Conservation (phyloP, 306 rosid species). For the Pachyrhizus erosus region DNA sequence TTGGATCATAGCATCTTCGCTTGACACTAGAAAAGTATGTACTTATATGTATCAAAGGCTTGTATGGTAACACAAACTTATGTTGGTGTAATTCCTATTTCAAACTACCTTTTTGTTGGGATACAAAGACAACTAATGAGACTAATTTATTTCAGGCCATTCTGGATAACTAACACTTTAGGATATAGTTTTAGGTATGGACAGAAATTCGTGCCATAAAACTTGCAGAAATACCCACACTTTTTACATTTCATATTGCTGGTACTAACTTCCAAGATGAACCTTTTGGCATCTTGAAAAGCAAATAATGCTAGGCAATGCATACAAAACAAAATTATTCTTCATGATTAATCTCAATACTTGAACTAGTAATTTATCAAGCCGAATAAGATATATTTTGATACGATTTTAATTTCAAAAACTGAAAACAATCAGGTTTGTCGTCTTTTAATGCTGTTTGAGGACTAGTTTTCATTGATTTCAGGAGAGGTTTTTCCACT, state of each 20-base stretch:
- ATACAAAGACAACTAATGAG: not conserved
- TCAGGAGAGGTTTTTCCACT: not conserved
- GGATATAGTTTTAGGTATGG: not conserved
- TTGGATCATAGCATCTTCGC: constrained; percentile 22
- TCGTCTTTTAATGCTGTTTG: no score
- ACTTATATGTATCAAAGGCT: not conserved
- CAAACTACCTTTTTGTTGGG: not conserved
- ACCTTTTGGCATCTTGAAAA: not conserved
- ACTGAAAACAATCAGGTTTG: not conserved
- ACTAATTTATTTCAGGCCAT: not conserved
- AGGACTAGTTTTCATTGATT: not conserved
- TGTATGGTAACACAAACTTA: not conserved
- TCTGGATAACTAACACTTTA: not conserved
- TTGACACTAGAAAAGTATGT: constrained; percentile 21
- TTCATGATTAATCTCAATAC: not conserved
- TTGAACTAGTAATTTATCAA: no score
- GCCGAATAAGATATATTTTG: not conserved
- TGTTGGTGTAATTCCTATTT: not conserved
- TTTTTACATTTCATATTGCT: not conserved
- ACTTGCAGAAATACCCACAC: constrained; percentile 1
- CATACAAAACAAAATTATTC: not conserved
- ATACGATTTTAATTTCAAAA: not conserved
- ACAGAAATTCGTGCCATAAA: not conserved
- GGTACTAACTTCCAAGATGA: not conserved
- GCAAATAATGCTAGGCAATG: not conserved